These are phyloP conservation scores for Hymenotorrendiella dingleyae DNA, from an alignment of 2,329 filamentous ascomycete genomes.

Conservation along the genomic window DNA sequence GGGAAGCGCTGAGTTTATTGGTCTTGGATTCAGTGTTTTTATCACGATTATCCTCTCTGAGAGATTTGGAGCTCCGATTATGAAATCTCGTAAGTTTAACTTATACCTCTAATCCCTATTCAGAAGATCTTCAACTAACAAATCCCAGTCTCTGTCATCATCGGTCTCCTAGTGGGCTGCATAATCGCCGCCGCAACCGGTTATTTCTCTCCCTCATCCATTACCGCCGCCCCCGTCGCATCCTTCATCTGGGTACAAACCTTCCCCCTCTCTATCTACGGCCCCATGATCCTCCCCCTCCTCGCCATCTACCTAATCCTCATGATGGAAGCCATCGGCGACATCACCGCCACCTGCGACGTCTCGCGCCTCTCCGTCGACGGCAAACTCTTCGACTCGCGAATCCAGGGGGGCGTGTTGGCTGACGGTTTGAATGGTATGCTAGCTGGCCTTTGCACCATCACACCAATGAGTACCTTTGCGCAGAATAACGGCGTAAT, in stretches of 20 bases:
- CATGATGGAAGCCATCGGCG: slow-evolving; percentile 73
- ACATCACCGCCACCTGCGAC: slow-evolving; percentile 76
- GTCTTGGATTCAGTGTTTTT: slow-evolving; percentile 75
- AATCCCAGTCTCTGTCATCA: slow-evolving; percentile 46
- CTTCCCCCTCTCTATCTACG: slow-evolving; percentile 66
- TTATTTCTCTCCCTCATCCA: slow-evolving; percentile 70
- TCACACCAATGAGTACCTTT: slow-evolving; percentile 74
- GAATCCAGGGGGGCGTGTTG: slow-evolving; percentile 73
- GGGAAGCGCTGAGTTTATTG: slow-evolving; percentile 74
- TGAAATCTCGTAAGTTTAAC: slow-evolving; percentile 48
- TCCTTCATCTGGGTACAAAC: slow-evolving; percentile 78
- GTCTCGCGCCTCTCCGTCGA: slow-evolving; percentile 71
- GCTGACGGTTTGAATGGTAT: slow-evolving; percentile 73
- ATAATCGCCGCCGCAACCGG: slow-evolving; percentile 72
- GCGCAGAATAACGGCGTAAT: slow-evolving; percentile 85
- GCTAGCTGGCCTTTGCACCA: slow-evolving; percentile 70
- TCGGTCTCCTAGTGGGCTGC: slow-evolving; percentile 69
- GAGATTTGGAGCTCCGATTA: slow-evolving; percentile 74
- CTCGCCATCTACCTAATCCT: slow-evolving; percentile 66
- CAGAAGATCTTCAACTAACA: neutral
- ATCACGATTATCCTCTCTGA: slow-evolving; percentile 74
- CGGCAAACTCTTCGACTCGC: slow-evolving; percentile 64
- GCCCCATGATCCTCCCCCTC: slow-evolving; percentile 66
- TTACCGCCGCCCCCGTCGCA: slow-evolving; percentile 63
- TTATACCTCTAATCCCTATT: slow-evolving; percentile 1